These are phyloP conservation scores for Dillenia turbinata DNA, from an alignment of 164 flowering plant genomes.

Conservation along the genomic window DNA sequence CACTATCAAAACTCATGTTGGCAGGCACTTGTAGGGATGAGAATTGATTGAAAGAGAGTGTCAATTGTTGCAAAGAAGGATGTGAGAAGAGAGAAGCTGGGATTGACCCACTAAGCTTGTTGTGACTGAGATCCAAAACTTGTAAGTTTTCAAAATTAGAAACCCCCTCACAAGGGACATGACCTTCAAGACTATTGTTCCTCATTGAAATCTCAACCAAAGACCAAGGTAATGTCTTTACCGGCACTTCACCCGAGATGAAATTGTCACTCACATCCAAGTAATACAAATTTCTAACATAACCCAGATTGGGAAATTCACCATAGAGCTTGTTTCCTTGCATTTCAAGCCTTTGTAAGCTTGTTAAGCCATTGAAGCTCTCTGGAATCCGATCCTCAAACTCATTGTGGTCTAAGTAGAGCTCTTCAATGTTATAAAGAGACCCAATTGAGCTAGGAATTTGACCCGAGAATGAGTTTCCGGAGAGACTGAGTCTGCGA, in stretches of 20 bases:
- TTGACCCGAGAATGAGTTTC: slow-evolving; percentile 69
- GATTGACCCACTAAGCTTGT: slow-evolving; percentile 57
- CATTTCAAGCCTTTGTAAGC: slow-evolving; percentile 56
- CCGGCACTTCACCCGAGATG: slow-evolving; percentile 58
- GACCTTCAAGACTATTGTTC: slow-evolving; percentile 54
- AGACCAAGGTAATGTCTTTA: slow-evolving; percentile 35
- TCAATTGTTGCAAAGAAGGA: slow-evolving; percentile 75
- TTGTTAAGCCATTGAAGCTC: slow-evolving; percentile 34
- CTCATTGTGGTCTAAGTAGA: slow-evolving; percentile 61
- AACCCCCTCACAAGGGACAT: slow-evolving; percentile 28
- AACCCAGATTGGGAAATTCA: slow-evolving; percentile 53
- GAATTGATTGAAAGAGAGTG: slow-evolving; percentile 63
- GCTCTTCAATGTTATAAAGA: slow-evolving; percentile 54
- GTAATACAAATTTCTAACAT: slow-evolving; percentile 35
- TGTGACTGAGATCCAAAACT: slow-evolving; percentile 80
- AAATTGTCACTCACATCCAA: slow-evolving; percentile 65
- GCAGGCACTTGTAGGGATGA: slow-evolving; percentile 33
- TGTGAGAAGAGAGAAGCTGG: slow-evolving; percentile 57
- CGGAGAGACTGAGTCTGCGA: slow-evolving; percentile 52
- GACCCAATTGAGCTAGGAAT: slow-evolving; percentile 60
- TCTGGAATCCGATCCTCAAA: slow-evolving; percentile 53
- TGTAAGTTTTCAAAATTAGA: slow-evolving; percentile 30
- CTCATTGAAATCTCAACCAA: slow-evolving; percentile 60
- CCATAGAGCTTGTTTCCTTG: slow-evolving; percentile 63
- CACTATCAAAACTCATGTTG: slow-evolving; percentile 28